Evolutionary conservation across 768 basidiomycete species (phyloP).

Genomic region (Lentinus brumalis): DNA sequence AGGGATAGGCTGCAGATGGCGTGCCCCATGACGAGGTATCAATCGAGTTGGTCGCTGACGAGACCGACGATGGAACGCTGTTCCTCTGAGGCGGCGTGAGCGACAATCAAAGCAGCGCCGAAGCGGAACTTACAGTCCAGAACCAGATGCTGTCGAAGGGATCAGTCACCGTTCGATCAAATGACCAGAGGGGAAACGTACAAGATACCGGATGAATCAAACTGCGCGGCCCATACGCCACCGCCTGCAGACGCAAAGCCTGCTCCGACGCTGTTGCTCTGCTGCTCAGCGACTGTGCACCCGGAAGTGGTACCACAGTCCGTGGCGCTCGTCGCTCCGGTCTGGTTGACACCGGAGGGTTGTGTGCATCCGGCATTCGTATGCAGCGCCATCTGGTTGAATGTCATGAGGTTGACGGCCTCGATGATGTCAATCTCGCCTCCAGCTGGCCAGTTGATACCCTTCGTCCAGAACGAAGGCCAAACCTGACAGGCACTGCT

Average conservation of each 20-base stretch:
- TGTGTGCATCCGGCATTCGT: constrained; percentile 40
- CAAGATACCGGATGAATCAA: constrained; percentile 56
- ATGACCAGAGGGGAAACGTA: constrained; percentile 25
- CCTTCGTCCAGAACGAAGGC: constrained; percentile 32
- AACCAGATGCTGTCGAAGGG: constrained; percentile 45
- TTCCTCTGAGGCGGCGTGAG: constrained; percentile 32
- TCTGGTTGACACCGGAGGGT: constrained; percentile 32
- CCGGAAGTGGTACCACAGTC: constrained; percentile 33
- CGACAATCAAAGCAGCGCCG: background rate
- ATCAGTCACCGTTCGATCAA: background rate
- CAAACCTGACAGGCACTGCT: constrained; percentile 24
- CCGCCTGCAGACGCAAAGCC: constrained; percentile 51
- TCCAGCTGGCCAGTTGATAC: constrained; percentile 40
- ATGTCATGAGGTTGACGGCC: constrained; percentile 51
- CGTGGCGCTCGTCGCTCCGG: constrained; percentile 31
- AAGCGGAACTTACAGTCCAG: constrained; percentile 41
- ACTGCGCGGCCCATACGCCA: constrained; percentile 69
- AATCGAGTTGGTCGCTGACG: constrained; percentile 35
- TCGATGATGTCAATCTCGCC: constrained; percentile 49
- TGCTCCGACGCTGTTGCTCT: constrained; percentile 40
- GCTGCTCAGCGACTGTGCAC: constrained; percentile 33
- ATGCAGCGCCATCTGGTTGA: constrained; percentile 63
- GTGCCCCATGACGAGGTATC: constrained; percentile 45
- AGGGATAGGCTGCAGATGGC: constrained; percentile 46
- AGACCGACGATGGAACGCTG: constrained; percentile 39